phyloP scores from a whole-genome alignment of 2,329 filamentous ascomycete genomes.

The Canariomyces notabilis region DNA sequence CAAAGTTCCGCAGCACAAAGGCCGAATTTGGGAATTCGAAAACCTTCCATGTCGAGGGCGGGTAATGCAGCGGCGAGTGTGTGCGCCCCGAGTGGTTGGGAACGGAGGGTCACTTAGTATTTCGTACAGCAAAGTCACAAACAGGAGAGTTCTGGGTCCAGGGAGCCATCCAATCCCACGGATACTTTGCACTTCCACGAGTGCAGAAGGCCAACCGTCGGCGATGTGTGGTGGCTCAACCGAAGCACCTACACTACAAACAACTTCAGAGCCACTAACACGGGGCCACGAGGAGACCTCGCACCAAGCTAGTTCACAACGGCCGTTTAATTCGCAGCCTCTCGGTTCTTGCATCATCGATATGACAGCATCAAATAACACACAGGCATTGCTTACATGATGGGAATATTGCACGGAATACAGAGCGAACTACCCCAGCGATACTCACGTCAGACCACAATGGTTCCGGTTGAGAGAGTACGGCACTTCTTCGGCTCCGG shows the following conservation, averaged over 20 bases:
- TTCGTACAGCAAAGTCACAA: no score
- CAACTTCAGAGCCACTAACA: slow-evolving; percentile 8
- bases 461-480: no score
- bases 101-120: slow-evolving; percentile 8
- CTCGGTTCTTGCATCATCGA: not conserved
- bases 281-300: slow-evolving; percentile 9
- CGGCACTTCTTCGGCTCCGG: not conserved
- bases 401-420: not conserved
- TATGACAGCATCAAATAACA: slow-evolving; percentile 12
- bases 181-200: not conserved
- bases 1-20: not conserved
- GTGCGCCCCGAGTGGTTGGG: slow-evolving; percentile 13
- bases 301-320: slow-evolving; percentile 3
- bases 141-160: slow-evolving; percentile 23
- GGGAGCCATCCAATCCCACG: slow-evolving; percentile 10
- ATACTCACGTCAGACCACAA: no score
- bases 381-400: not conserved
- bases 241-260: not conserved
- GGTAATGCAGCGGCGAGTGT: slow-evolving; percentile 5
- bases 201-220: slow-evolving; percentile 6
- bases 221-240: slow-evolving; percentile 3
- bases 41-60: not conserved
- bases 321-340: slow-evolving; percentile 5
- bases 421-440: not conserved
- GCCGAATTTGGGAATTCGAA: not conserved